Evolutionary conservation across 495 filamentous ascomycete species (phyloP).

Genomic region (Acidiella bohemica): DNA sequence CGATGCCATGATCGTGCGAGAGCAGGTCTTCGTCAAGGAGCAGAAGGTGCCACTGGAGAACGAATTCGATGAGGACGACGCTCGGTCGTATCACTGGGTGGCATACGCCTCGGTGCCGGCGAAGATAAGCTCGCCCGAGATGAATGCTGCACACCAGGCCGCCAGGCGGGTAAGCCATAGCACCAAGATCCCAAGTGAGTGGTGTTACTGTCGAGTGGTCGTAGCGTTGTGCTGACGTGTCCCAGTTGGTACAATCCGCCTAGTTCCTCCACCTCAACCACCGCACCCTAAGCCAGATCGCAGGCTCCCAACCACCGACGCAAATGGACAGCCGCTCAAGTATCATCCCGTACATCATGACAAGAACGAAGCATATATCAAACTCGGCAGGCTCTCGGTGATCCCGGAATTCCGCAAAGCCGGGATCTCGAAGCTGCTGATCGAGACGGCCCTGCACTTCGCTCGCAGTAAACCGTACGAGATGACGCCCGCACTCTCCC

Average conservation of each 20-base stretch:
- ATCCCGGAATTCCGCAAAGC: constrained; percentile 45
- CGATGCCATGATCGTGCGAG: constrained; percentile 67
- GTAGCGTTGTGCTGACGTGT: too few species aligned
- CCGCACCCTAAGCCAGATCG: constrained; percentile 41
- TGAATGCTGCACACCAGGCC: constrained; percentile 1
- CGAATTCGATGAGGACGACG: constrained; percentile 72
- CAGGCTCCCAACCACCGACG: constrained; percentile 13
- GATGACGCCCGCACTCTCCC: constrained; percentile 25
- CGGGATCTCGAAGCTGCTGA: constrained; percentile 48
- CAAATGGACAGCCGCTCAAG: constrained; percentile 12
- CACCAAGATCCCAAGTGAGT: constrained; percentile 37
- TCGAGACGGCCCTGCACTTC: constrained; percentile 50
- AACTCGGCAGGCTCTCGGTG: constrained; percentile 64
- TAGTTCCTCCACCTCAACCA: constrained; percentile 63
- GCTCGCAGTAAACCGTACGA: constrained; percentile 40
- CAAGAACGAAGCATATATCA: constrained; percentile 57
- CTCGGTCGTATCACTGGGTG: constrained; percentile 69
- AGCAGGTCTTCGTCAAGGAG: constrained; percentile 64
- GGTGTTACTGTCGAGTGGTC: too few species aligned
- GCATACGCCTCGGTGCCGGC: constrained; percentile 46
- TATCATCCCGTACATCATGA: constrained; percentile 36
- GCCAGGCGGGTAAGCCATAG: constrained; percentile 17
- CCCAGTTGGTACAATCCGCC: constrained; percentile 61
- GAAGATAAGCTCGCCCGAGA: constrained; percentile 20
- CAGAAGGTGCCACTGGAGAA: constrained; percentile 51